Base-by-base conservation (phyloP, 139 green algal species). In the Yamagishiella unicocca region DNA sequence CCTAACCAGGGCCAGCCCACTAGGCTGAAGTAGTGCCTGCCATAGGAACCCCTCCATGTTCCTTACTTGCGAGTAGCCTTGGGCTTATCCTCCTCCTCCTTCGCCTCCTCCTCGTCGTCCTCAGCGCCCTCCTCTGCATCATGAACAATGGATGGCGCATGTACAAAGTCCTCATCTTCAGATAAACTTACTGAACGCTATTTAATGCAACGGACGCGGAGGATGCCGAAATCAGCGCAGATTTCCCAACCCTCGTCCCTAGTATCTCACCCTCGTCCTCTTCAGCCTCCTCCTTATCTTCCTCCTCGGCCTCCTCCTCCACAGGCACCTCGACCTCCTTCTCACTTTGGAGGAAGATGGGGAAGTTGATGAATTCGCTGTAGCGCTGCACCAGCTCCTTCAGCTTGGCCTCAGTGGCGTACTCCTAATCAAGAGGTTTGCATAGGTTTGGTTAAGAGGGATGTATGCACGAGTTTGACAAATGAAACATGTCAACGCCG, bases 281-380 rank as follows among this genome's bases (percentile, higher is more conserved):
- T 31, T 90, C 89, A 68, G 89, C 87, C 62, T 92, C 89, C 3
- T 89, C 87, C 0, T 89, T 87, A n/a, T 94, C 92, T 31, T 89
- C 88, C 45, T 92, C 82, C 12, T 83, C 88, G 35, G 68, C 80
- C 53, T 94, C 91, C 38, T 94, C 92, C 46, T 96, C 94, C 77
- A 95, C 89, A 0, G 92, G 93, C 67, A 96, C 94, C 88, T 98
- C 94, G 40, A 94, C 90, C 83, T 95, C 89, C 77, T 94, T 93
- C 85, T 91, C 87, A 1, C 70, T 87, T 76, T 89, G 96, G 37
- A 99, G 89, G 91, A 95, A 98, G 91, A 99, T 99, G 66, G 97
- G 97, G 94, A 98, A 98, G 95, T 97, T 98, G 93, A 99, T 99
- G 91, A 99, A 99, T 93, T 99, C 95, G 68, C 74, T 91, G 94